phyloP scores from a whole-genome alignment of 176 grass and related monocot species.

The Bonia amplexicaulis region DNA sequence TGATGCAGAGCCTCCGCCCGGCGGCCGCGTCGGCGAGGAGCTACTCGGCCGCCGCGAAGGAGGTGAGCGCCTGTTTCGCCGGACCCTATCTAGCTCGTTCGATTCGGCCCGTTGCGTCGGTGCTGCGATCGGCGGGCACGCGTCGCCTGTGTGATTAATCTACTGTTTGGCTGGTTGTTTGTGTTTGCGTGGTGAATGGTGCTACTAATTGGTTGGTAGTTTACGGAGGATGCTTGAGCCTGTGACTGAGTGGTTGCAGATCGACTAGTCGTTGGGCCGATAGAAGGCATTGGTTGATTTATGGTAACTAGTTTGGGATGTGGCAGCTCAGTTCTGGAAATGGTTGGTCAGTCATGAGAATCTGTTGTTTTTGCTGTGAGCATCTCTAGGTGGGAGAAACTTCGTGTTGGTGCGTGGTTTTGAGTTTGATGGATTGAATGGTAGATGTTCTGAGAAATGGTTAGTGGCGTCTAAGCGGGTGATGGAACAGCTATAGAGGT shows the following conservation, averaged over 20 bases:
- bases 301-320: neutral
- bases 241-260: neutral
- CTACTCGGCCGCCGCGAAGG: slow-evolving; percentile 70
- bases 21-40: slow-evolving; percentile 28
- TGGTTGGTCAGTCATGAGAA: neutral
- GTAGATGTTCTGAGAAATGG: neutral
- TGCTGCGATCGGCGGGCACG: neutral
- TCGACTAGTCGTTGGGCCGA: neutral
- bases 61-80: slow-evolving; percentile 43
- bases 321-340: neutral
- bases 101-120: neutral
- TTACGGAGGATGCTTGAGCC: neutral
- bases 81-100: neutral
- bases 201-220: neutral
- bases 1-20: slow-evolving; percentile 46
- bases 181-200: neutral
- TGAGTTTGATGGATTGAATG: neutral
- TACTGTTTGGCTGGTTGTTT: neutral
- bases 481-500: neutral
- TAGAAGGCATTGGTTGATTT: neutral
- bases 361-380: neutral
- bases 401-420: neutral
- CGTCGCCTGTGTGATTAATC: neutral
- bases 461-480: neutral
- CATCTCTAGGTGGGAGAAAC: neutral